Evolutionary conservation across 2,329 filamentous ascomycete species (phyloP), one percentile per base, ranked within the genome.

Genomic region (Penicillium sp.): DNA sequence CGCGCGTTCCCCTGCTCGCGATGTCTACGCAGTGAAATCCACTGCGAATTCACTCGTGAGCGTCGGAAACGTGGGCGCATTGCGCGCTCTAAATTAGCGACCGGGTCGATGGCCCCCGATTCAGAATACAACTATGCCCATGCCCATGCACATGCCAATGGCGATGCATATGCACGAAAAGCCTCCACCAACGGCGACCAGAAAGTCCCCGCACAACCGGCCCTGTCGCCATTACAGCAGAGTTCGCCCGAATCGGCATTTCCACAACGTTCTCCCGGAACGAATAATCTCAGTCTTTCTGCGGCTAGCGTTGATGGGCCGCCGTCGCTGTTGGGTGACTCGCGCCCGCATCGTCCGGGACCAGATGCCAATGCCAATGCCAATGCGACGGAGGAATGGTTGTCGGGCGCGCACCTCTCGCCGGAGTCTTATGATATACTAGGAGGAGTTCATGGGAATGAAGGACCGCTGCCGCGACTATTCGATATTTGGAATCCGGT

Each of bases 61-160:
- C 85, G 91, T 59, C 96, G 96, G 77, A 97, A 97, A 80, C 84
- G 92, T 70, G 93, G 92, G 53, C 96, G 96, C 68, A 91, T 91
- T 29, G 68, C 70, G 12, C 68, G 70, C 15, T 94, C 91, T 1
- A 84, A 90, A 56, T 92, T 93, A 72, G 88, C 93, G 15, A 37
- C 27, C 24, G 63, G 58, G 15, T 46, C 56, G 10, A 55, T 48
- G 8, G 29, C 12, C 23, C 34, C 13, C 12, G 27, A 3, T 23
- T 20, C 6, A 52, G n/a, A n/a, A n/a, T n/a, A n/a, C n/a, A n/a
- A n/a, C n/a, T n/a, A n/a, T n/a, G n/a, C n/a, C n/a, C n/a, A n/a
- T n/a, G n/a, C n/a, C n/a, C n/a, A n/a, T 40, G 6, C 24, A 6
- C 5, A 27, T 27, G 5, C 5, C 24, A 10, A 27, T 27, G 24